Evolutionary conservation across 208 protist species (phyloP).

Genomic region (Acanthamoeba lenticulata): DNA sequence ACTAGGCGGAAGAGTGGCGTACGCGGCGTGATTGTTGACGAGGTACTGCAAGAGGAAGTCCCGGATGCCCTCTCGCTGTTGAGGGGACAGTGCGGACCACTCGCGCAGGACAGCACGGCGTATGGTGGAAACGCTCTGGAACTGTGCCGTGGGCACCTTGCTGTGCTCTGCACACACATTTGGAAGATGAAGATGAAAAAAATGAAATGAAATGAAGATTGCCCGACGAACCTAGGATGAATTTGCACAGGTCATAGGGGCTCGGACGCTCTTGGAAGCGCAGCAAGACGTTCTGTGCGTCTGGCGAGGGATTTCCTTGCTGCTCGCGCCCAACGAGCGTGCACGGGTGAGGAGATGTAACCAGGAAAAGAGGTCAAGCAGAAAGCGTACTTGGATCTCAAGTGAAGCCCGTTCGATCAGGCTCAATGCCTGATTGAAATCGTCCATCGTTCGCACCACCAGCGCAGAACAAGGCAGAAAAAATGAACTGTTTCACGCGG

Average conservation of each 20-base stretch:
- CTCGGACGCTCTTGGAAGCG: not conserved
- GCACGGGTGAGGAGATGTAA: no score
- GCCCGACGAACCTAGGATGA: slow-evolving; percentile 14
- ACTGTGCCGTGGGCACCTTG: slow-evolving; percentile 23
- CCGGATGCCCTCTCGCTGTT: not conserved
- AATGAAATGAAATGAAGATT: no score
- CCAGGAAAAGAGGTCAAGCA: no score
- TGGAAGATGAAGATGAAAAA: not conserved
- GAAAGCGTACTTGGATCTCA: not conserved
- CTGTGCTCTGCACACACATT: slow-evolving; percentile 25
- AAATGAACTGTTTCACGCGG: no score
- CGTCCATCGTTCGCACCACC: no score
- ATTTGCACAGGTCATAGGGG: slow-evolving; percentile 26
- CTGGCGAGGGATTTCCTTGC: slow-evolving; percentile 11
- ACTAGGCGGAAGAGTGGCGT: no score
- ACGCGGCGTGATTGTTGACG: not conserved
- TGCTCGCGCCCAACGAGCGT: no score
- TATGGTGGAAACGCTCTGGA: not conserved
- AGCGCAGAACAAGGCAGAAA: no score
- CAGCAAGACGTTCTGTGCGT: not conserved
- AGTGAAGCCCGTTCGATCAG: not conserved
- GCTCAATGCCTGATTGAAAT: not conserved
- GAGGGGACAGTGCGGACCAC: not conserved
- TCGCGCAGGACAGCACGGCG: not conserved
- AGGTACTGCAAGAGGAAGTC: slow-evolving; percentile 36